phyloP scores from a whole-genome alignment of 139 green algal genomes.

The Coccomyxa sp. region DNA sequence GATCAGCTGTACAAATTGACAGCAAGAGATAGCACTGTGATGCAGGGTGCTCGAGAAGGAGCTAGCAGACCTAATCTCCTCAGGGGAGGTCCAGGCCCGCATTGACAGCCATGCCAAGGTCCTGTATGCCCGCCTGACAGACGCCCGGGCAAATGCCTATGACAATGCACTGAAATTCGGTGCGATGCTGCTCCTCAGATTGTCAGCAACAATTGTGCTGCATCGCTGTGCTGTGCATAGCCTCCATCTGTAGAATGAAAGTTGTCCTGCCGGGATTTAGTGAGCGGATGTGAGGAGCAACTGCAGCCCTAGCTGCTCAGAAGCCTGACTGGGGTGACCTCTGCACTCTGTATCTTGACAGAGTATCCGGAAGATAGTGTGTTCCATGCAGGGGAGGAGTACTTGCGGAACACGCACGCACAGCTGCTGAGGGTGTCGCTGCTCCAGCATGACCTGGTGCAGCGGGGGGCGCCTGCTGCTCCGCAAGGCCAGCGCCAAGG shows the following conservation, averaged over 20 bases:
- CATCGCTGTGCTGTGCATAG: too few species aligned
- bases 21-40: too few species aligned
- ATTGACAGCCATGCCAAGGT: slow-evolving; percentile 85
- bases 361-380: too few species aligned
- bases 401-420: slow-evolving; percentile 58
- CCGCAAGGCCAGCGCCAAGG: too few species aligned
- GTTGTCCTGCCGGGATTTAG: not conserved
- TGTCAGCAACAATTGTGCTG: too few species aligned
- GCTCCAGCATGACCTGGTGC: slow-evolving; percentile 74
- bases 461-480: slow-evolving; percentile 14
- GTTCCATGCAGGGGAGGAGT: slow-evolving; percentile 51
- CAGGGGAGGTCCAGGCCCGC: slow-evolving; percentile 68
- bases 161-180: slow-evolving; percentile 37
- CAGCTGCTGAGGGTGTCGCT: slow-evolving; percentile 77
- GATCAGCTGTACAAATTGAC: not conserved
- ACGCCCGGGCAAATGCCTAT: slow-evolving; percentile 74
- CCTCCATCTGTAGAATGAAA: too few species aligned
- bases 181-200: too few species aligned
- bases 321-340: too few species aligned
- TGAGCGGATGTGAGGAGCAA: too few species aligned
- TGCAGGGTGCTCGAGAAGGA: slow-evolving; percentile 48
- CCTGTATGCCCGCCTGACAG: slow-evolving; percentile 61
- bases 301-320: too few species aligned
- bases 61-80: slow-evolving; percentile 72
- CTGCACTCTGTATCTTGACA: too few species aligned